Evolutionary conservation across 176 grass and related monocot genomes (phyloP).

Genomic region (Thalia dealbata): DNA sequence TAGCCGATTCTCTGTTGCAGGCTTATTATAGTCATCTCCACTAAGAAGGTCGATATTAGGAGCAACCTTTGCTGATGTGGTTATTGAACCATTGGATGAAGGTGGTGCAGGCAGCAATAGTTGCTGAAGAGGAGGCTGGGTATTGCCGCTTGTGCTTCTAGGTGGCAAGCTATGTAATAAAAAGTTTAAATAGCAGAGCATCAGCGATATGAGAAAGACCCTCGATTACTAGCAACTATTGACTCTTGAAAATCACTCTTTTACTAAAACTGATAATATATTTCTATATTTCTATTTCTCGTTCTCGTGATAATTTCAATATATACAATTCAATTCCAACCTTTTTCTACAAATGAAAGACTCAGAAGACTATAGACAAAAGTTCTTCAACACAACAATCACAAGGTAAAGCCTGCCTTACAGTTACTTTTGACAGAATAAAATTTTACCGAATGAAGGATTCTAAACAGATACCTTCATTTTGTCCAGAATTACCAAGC

Average conservation of each 20-base stretch:
- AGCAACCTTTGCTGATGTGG: slow-evolving; percentile 25
- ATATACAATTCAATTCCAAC: too few relatives aligned
- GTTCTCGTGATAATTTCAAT: too few relatives aligned
- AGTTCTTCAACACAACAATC: background rate
- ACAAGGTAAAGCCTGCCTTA: background rate
- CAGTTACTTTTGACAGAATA: background rate
- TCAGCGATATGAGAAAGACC: background rate
- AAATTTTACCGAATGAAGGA: background rate
- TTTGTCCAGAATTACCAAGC: background rate
- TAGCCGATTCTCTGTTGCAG: slow-evolving; percentile 48
- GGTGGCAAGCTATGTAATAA: slow-evolving; percentile 27
- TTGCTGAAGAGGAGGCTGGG: slow-evolving; percentile 42
- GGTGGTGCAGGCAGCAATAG: slow-evolving; percentile 55
- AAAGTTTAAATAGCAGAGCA: background rate
- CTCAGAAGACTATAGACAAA: too few relatives aligned
- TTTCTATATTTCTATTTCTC: too few relatives aligned
- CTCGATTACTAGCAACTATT: background rate
- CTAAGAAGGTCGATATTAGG: slow-evolving; percentile 76
- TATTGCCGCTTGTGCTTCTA: slow-evolving; percentile 38
- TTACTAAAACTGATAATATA: too few relatives aligned
- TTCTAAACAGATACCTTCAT: background rate
- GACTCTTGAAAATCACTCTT: too few relatives aligned
- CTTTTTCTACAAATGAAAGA: too few relatives aligned
- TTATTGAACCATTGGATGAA: slow-evolving; percentile 30
- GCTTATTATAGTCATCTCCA: slow-evolving; percentile 66